These are phyloP conservation scores for Pisolithus thermaeus DNA, from an alignment of 1,284 basidiomycete species.

Conservation along the genomic window DNA sequence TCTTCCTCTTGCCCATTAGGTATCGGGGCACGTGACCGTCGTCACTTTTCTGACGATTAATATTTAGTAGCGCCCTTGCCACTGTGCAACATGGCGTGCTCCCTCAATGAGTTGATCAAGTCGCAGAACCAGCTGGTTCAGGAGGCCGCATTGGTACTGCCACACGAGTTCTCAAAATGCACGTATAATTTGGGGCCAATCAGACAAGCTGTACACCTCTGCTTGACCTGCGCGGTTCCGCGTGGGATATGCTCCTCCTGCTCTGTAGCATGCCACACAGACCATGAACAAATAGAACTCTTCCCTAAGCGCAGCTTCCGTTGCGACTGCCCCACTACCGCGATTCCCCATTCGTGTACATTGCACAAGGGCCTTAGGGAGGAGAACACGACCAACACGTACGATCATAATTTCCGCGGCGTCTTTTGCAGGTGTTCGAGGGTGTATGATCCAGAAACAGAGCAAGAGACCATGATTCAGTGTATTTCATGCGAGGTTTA, in stretches of 20 bases:
- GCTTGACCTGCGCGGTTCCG: conserved; percentile 57
- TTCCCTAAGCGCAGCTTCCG: conserved; percentile 77
- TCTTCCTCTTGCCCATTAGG: no score
- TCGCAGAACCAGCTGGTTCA: conserved; percentile 57
- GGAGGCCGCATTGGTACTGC: conserved; percentile 66
- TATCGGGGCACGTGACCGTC: background rate
- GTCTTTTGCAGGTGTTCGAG: conserved; percentile 68
- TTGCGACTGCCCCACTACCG: conserved; percentile 72
- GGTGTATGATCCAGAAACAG: conserved; percentile 62
- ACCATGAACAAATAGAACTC: conserved; percentile 77
- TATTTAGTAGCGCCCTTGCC: background rate
- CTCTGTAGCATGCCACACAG: conserved; percentile 74
- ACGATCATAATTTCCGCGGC: conserved; percentile 65
- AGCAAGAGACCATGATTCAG: conserved; percentile 80
- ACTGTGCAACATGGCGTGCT: conserved; percentile 2
- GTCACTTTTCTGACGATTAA: background rate
- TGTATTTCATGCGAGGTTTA: conserved; percentile 75
- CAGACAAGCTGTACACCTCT: conserved; percentile 72
- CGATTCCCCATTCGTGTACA: conserved; percentile 54
- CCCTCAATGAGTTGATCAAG: conserved; percentile 41
- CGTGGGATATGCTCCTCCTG: conserved; percentile 70
- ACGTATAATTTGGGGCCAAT: conserved; percentile 55
- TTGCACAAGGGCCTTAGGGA: conserved; percentile 50
- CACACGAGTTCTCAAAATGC: conserved; percentile 70
- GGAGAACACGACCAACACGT: conserved; percentile 53